These are phyloP conservation scores for Trichomonas vaginalis DNA, from an alignment of 208 protist genomes.

Conservation along the genomic window DNA sequence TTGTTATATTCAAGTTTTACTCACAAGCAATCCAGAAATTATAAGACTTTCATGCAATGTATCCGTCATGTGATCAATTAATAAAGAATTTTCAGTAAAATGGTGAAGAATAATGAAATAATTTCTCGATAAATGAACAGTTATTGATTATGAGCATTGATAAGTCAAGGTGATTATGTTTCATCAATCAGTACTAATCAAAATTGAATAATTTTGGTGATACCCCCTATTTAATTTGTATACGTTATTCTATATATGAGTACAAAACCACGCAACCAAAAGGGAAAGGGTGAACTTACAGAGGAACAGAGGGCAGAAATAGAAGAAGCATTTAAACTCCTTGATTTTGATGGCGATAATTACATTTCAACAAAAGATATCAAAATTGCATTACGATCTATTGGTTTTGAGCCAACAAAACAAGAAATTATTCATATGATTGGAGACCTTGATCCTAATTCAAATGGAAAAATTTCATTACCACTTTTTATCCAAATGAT, in stretches of 20 bases:
- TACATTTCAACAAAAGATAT: not conserved
- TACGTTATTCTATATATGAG: not conserved
- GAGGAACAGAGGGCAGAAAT: not conserved
- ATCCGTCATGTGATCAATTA: no score
- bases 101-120: no score
- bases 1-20: no score
- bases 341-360: not conserved
- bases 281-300: not conserved
- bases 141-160: no score
- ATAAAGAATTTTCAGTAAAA: no score
- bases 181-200: no score
- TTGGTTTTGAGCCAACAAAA: not conserved
- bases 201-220: no score
- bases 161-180: no score
- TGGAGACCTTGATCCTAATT: not conserved
- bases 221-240: no score
- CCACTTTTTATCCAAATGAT: not conserved
- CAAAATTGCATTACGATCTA: not conserved
- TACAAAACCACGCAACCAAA: not conserved
- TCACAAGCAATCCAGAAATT: no score
- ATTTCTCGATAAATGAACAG: no score
- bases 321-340: not conserved
- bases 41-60: no score
- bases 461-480: not conserved
- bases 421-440: conserved; percentile 9